These are phyloP conservation scores for Ceratobasidium sp. DNA, from an alignment of 1,284 basidiomycete genomes.

Conservation along the genomic window DNA sequence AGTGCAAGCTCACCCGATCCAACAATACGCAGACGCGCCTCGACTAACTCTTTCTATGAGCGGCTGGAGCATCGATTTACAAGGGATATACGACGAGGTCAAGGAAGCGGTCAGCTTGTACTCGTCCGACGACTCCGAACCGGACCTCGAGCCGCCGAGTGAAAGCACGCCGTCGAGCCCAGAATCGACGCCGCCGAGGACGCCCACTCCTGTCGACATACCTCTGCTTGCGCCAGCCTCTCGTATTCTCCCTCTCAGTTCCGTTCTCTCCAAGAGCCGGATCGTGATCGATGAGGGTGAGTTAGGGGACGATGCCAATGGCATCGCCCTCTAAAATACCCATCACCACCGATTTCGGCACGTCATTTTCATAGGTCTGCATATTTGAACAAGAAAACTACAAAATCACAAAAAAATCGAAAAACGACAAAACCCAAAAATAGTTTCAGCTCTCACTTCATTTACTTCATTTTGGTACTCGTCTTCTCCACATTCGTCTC, in stretches of 20 bases:
- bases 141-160: not conserved
- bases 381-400: not conserved
- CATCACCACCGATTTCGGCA: not conserved
- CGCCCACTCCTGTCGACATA: not conserved
- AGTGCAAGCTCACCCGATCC: no score
- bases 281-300: not conserved
- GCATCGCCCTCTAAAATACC: conserved; percentile 7
- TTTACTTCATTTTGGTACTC: not conserved
- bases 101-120: no score
- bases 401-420: conserved; percentile 8
- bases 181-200: not conserved
- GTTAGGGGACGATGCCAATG: not conserved
- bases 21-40: no score
- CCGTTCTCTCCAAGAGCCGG: not conserved
- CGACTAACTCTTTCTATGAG: no score
- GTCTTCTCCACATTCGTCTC: not conserved
- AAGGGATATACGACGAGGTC: no score
- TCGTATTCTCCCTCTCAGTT: not conserved
- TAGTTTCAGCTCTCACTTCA: not conserved
- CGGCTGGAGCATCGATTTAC: no score
- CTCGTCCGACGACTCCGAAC: conserved; percentile 1
- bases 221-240: no score
- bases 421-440: conserved; percentile 46
- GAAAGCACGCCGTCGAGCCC: not conserved
- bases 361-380: not conserved